Evolutionary conservation across 106 monocot genomes (phyloP).

Genomic region (Apostasia ramifera): DNA sequence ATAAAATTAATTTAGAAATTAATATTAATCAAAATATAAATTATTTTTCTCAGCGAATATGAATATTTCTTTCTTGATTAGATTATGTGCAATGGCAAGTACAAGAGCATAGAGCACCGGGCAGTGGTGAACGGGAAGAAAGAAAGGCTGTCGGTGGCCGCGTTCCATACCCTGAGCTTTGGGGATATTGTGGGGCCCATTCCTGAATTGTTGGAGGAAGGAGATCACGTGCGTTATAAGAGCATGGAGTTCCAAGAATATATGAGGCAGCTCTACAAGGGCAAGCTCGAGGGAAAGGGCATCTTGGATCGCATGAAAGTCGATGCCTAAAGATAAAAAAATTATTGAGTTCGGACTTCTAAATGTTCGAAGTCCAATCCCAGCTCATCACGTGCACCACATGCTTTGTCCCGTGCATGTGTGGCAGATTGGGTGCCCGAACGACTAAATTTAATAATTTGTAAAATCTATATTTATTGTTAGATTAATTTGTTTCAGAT

Average conservation of each 20-base stretch:
- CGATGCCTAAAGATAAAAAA: no score
- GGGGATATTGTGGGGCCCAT: conserved; percentile 55
- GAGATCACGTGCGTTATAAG: conserved; percentile 28
- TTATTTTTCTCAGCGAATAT: background rate
- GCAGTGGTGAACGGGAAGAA: conserved; percentile 30
- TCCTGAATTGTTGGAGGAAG: conserved; percentile 27
- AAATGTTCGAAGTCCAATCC: no score
- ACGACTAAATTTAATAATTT: no score
- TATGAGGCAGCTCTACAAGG: conserved; percentile 44
- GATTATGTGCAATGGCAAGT: conserved; percentile 60
- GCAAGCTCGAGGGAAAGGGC: conserved; percentile 62
- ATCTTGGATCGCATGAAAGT: conserved; percentile 19
- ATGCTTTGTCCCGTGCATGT: no score
- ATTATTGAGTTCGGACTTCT: no score
- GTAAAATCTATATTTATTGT: no score
- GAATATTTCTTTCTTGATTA: conserved; percentile 8
- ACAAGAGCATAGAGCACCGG: conserved; percentile 77
- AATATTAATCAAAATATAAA: background rate
- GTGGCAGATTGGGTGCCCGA: no score
- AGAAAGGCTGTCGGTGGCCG: conserved; percentile 48
- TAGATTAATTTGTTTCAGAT: no score
- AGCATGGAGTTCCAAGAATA: conserved; percentile 61
- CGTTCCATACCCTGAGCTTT: conserved; percentile 61
- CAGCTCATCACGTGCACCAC: no score
- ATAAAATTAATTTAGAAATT: no score